Base-by-base conservation (phyloP, 257 asterid genomes). In the Rubia yunnanensis region DNA sequence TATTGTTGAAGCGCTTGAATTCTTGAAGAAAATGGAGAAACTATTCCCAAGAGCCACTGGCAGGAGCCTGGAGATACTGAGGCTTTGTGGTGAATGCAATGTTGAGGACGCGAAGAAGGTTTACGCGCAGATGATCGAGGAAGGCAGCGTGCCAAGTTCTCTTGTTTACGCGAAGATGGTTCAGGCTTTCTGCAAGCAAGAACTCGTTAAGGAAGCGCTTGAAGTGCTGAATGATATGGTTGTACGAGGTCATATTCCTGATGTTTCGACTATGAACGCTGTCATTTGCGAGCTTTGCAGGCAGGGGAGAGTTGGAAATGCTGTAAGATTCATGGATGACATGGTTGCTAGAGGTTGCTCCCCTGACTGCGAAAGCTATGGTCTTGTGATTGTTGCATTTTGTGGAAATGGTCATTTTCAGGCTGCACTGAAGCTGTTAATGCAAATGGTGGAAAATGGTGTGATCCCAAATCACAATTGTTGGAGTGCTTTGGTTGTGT, bases 161-260 rank as follows among this genome's bases (percentile, higher is more conserved):
- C 72, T 84, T 35, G 74, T 90, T 59, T 85, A 83, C 65, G 81
- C 83, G 13, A 73, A 66, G 65, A 77, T 88, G 81, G 65, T 90
- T 68, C 75, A 59, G 62, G 83, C 69, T 36, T 72, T 75, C 2
- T 83, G 86, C 81, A 55, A 73, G 65, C 75, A 73, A 27, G 88
- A 84, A 32, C 66, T 55, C 70, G 44, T 86, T 76, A 84, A 59
- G 82, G 97, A 81, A 60, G 84, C 88, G 4, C 75, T 88, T 27
- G 88, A 86, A 78, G 67, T 90, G 30, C 69, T 77, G 70, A 78
- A 79, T 30, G 89, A 80, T 76, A 85, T 90, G 96, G 76, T 82
- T 1, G 70, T 74, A 30, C 66, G 1, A 5, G 76, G 86, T 41
- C 85, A 84, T 72, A 70, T 77, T 48, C 96, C 95, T 0, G 70